Percentiles rank a stretch among this genome's conserved stretches.
These are phyloP conservation scores for Colletotrichum sp. DNA, from an alignment of 2,329 filamentous ascomycete genomes.

Conservation along the genomic window DNA sequence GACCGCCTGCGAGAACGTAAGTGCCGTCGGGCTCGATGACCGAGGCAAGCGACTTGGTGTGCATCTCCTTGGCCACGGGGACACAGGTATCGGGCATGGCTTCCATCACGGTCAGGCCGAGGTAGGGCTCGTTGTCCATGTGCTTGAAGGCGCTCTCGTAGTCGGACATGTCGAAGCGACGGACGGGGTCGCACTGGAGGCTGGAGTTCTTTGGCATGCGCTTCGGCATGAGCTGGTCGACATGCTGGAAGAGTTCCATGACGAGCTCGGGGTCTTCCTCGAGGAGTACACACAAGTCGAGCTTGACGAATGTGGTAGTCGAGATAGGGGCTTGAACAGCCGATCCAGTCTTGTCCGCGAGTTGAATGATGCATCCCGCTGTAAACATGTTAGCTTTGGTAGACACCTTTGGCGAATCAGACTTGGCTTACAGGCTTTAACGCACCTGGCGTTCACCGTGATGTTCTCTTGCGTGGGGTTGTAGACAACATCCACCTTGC, in stretches of 20 bases:
- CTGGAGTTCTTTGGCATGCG: not conserved
- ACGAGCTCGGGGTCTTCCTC: constrained; percentile 36
- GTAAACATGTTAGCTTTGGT: constrained; percentile 8
- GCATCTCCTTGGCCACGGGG: constrained; percentile 24
- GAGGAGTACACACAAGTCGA: constrained; percentile 38
- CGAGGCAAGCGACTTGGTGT: constrained; percentile 30
- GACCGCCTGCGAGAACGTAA: constrained; percentile 62
- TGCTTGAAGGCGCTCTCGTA: constrained; percentile 31
- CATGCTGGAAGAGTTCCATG: constrained; percentile 29
- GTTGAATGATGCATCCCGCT: constrained; percentile 39
- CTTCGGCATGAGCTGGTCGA: constrained; percentile 11
- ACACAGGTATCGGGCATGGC: constrained; percentile 22
- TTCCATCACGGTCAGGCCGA: constrained; percentile 6
- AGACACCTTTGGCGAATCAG: rapidly evolving
- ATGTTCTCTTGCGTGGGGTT: constrained; percentile 46
- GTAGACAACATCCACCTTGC: constrained; percentile 32
- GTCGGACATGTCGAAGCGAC: constrained; percentile 19
- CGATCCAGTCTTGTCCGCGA: constrained; percentile 27
- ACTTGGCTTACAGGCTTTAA: constrained; percentile 37
- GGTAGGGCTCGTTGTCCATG: constrained; percentile 23
- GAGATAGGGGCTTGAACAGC: constrained; percentile 19
- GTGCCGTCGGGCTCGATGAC: constrained; percentile 42
- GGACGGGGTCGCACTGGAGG: constrained; percentile 1
- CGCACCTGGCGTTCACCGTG: constrained; percentile 36
- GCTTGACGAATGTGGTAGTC: constrained; percentile 29